A percentile compares a stretch with the other conserved stretches of the same genome.
phyloP scores from a whole-genome alignment of 768 basidiomycete species.

The Boletus rubescentipes region DNA sequence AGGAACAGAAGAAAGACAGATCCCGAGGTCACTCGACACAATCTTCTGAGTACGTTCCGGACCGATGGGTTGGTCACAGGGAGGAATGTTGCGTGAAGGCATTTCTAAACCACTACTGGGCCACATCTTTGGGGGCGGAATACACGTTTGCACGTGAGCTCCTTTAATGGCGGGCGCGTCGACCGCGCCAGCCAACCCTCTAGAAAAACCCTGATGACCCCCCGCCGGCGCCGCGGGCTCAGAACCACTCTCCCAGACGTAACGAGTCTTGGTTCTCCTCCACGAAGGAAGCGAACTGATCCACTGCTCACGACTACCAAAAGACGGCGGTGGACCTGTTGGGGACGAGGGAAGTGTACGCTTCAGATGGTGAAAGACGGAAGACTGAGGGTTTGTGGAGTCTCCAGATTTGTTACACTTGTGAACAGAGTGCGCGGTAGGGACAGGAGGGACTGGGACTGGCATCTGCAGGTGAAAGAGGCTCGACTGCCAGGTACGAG shows the following conservation, averaged over 20 bases:
- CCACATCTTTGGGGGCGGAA: conserved; percentile 61
- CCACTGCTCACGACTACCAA: conserved; percentile 71
- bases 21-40: neutral
- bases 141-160: conserved; percentile 78
- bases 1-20: neutral
- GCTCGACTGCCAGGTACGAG: conserved; percentile 44
- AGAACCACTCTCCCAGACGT: conserved; percentile 60
- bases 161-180: conserved; percentile 86
- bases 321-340: conserved; percentile 60
- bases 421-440: conserved; percentile 61
- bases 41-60: neutral
- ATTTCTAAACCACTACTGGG: conserved; percentile 14
- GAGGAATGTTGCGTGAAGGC: conserved; percentile 13
- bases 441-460: conserved; percentile 73
- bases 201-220: conserved; percentile 58
- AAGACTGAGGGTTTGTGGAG: conserved; percentile 35
- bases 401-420: conserved; percentile 54
- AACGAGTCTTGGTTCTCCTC: conserved; percentile 66
- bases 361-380: conserved; percentile 53
- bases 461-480: conserved; percentile 69
- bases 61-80: conserved; percentile 31
- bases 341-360: conserved; percentile 60
- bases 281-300: conserved; percentile 68
- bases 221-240: conserved; percentile 4
- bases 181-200: conserved; percentile 74